Evolutionary conservation across 2,329 filamentous ascomycete genomes (phyloP).

Genomic region (Dothideomycetes sp.): DNA sequence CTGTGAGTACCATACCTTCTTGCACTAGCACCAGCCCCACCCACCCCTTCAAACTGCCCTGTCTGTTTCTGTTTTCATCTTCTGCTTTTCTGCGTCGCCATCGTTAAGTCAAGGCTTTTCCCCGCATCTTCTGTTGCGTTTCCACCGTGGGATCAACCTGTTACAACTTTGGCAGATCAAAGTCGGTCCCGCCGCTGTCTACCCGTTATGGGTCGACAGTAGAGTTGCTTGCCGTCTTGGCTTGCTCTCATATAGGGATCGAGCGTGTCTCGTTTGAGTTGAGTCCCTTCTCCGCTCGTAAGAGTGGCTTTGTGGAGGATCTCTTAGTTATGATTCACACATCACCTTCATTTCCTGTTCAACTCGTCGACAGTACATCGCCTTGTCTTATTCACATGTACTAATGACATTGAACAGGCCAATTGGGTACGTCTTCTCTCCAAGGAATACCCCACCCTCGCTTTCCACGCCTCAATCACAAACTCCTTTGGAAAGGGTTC

Average conservation of each 20-base stretch:
- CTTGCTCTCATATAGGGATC: slow-evolving; percentile 59
- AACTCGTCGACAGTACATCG: neutral
- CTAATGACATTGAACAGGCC: slow-evolving; percentile 48
- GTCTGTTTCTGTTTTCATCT: slow-evolving; percentile 12
- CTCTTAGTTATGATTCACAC: slow-evolving; percentile 99
- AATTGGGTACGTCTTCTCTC: slow-evolving; percentile 84
- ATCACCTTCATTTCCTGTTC: slow-evolving; percentile 27
- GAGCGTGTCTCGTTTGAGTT: slow-evolving; percentile 94
- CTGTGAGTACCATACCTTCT: slow-evolving; percentile 59
- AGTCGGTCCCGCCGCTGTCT: slow-evolving; percentile 56
- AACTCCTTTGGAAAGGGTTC: slow-evolving; percentile 96
- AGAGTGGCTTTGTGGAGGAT: slow-evolving; percentile 56
- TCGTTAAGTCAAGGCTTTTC: slow-evolving; percentile 86
- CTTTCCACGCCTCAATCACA: slow-evolving; percentile 88
- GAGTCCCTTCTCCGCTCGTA: slow-evolving; percentile 62
- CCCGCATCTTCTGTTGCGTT: slow-evolving; percentile 43
- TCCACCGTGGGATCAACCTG: slow-evolving; percentile 73
- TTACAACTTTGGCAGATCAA: slow-evolving; percentile 99
- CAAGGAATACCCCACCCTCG: slow-evolving; percentile 85
- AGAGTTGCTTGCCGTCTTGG: slow-evolving; percentile 85
- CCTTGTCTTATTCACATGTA: neutral
- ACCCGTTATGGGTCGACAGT: slow-evolving; percentile 50
- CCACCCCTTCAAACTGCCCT: too few relatives aligned
- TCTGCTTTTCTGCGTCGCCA: slow-evolving; percentile 38
- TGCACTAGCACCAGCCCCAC: too few relatives aligned